Conservation (phyloP, 192 early-diverging fungal genomes). For the Dispira parvispora region DNA sequence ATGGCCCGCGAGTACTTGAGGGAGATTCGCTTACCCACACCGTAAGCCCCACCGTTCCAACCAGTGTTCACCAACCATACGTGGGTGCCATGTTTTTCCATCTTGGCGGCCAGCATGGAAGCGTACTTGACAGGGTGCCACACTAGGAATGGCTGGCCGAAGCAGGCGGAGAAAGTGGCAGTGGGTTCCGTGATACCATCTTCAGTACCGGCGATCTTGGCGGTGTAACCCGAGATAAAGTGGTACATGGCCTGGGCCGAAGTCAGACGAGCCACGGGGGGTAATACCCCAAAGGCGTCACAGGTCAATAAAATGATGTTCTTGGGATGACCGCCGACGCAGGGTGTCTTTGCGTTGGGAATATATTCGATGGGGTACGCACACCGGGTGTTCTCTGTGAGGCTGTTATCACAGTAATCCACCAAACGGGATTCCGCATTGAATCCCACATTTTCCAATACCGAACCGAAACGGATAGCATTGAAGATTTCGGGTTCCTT, state of each 20-base stretch:
- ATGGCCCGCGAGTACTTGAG: constrained; percentile 96
- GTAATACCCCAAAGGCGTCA: constrained; percentile 93
- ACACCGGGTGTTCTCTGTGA: constrained; percentile 94
- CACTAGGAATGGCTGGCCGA: constrained; percentile 93
- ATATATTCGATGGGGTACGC: constrained; percentile 93
- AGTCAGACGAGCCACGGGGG: constrained; percentile 77
- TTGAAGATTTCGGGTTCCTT: constrained; percentile 99
- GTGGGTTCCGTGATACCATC: constrained; percentile 81
- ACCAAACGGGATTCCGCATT: constrained; percentile 53
- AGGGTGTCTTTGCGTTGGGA: constrained; percentile 87
- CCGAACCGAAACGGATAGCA: constrained; percentile 84
- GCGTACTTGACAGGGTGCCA: constrained; percentile 94
- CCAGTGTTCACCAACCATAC: constrained; percentile 96
- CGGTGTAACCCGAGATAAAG: constrained; percentile 95
- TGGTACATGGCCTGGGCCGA: constrained; percentile 88
- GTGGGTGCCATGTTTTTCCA: constrained; percentile 66
- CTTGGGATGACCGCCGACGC: constrained; percentile 74
- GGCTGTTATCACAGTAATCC: constrained; percentile 58
- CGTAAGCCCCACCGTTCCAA: constrained; percentile 89
- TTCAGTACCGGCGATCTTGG: constrained; percentile 96
- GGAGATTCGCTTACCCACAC: constrained; percentile 75
- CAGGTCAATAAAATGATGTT: constrained; percentile 95
- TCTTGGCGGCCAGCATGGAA: constrained; percentile 91
- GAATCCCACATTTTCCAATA: constrained; percentile 88
- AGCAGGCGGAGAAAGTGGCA: constrained; percentile 88